These are phyloP conservation scores for Tuber magnatum DNA, from an alignment of 495 filamentous ascomycete species.

Conservation along the genomic window DNA sequence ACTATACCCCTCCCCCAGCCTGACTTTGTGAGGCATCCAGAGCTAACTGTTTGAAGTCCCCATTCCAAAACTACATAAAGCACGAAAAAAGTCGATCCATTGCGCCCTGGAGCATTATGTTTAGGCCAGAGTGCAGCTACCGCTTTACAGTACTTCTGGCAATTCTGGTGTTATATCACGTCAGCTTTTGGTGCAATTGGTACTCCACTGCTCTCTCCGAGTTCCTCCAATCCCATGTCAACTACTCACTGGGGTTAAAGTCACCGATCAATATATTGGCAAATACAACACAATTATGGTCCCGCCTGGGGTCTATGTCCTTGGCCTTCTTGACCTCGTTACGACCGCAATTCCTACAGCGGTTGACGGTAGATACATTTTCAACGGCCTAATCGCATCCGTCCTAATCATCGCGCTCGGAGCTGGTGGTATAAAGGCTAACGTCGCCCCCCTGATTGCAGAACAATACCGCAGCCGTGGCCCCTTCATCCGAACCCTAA, in stretches of 20 bases:
- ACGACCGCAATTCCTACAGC: constrained; percentile 57
- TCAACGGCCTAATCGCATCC: constrained; percentile 55
- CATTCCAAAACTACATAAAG: constrained; percentile 47
- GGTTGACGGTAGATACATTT: constrained; percentile 49
- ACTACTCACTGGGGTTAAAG: neutral
- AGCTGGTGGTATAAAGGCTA: constrained; percentile 61
- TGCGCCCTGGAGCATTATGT: constrained; percentile 43
- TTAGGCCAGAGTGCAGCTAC: constrained; percentile 48
- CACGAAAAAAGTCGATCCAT: constrained; percentile 27
- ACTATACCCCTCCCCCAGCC: too few species aligned
- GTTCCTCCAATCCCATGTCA: constrained; percentile 46
- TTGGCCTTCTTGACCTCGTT: constrained; percentile 61
- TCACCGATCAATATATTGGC: constrained; percentile 66
- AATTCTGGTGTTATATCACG: constrained; percentile 67
- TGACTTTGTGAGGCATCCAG: neutral
- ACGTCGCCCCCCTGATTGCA: constrained; percentile 55
- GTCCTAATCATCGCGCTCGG: constrained; percentile 59
- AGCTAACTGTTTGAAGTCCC: constrained; percentile 28
- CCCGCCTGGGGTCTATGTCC: constrained; percentile 52
- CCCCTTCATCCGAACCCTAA: constrained; percentile 46
- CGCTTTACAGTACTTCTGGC: constrained; percentile 46
- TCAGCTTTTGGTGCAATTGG: constrained; percentile 51
- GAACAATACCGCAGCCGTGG: constrained; percentile 51
- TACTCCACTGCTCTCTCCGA: neutral
- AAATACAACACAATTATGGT: constrained; percentile 62